These are phyloP conservation scores for Amborella trichopoda DNA, from an alignment of 164 flowering plant species.

Conservation along the genomic window DNA sequence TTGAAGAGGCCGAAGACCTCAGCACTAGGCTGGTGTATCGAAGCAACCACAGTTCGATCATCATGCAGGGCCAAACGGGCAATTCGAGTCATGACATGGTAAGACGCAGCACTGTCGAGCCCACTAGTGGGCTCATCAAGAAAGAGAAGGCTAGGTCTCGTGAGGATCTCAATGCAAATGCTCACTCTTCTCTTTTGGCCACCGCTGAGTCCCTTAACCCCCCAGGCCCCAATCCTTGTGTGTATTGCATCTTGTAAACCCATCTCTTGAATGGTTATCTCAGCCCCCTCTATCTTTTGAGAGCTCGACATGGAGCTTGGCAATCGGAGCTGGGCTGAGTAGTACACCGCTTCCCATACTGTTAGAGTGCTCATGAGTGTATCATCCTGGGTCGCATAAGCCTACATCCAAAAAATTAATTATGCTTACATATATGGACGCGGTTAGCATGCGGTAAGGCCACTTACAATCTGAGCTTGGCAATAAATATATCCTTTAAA, in stretches of 20 bases:
- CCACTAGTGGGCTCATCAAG: slow-evolving; percentile 74
- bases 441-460: too few relatives aligned
- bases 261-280: slow-evolving; percentile 42
- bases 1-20: slow-evolving; percentile 54
- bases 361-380: slow-evolving; percentile 35
- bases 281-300: slow-evolving; percentile 36
- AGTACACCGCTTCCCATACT: slow-evolving; percentile 44
- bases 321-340: slow-evolving; percentile 53
- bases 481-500: too few relatives aligned
- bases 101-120: slow-evolving; percentile 63
- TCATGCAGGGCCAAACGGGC: slow-evolving; percentile 17
- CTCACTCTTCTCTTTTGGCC: slow-evolving; percentile 60
- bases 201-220: slow-evolving; percentile 39
- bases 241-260: slow-evolving; percentile 41
- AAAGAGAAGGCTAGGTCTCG: slow-evolving; percentile 40
- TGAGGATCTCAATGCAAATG: slow-evolving; percentile 50
- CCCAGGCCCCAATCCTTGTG: slow-evolving; percentile 49
- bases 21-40: slow-evolving; percentile 72
- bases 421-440: too few relatives aligned
- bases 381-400: slow-evolving; percentile 62
- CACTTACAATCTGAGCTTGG: too few relatives aligned
- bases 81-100: slow-evolving; percentile 32
- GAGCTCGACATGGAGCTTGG: slow-evolving; percentile 32
- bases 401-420: slow-evolving; percentile 14
- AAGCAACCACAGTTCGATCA: slow-evolving; percentile 37